phyloP scores from a whole-genome alignment of 2,329 filamentous ascomycete species.

The Colletotrichum cordylinicola region DNA sequence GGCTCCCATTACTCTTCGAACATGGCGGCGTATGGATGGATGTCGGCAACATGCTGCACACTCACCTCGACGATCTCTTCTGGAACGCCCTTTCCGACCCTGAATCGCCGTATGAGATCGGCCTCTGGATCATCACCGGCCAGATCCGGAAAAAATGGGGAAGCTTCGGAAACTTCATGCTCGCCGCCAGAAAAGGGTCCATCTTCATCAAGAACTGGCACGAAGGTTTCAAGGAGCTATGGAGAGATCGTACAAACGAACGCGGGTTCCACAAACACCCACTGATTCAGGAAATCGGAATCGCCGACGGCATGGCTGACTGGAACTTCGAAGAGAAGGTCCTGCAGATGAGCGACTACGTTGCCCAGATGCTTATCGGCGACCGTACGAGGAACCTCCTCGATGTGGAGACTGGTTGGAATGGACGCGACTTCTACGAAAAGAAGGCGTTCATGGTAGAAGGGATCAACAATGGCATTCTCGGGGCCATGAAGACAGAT shows the following conservation, averaged over 20 bases:
- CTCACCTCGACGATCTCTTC: conserved; percentile 35
- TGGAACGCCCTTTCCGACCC: conserved; percentile 34
- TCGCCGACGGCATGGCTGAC: conserved; percentile 33
- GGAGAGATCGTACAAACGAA: conserved; percentile 37
- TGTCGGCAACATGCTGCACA: conserved; percentile 39
- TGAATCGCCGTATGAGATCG: conserved; percentile 30
- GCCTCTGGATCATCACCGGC: conserved; percentile 36
- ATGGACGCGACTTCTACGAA: conserved; percentile 36
- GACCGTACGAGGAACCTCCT: conserved; percentile 38
- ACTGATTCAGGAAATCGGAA: conserved; percentile 34
- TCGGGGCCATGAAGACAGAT: conserved; percentile 34
- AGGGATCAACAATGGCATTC: conserved; percentile 34
- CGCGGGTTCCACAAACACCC: conserved; percentile 37
- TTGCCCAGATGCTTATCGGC: conserved; percentile 40
- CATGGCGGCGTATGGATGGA: conserved; percentile 45
- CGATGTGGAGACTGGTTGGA: conserved; percentile 33
- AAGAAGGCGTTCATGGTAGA: conserved; percentile 36
- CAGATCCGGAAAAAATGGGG: conserved; percentile 37
- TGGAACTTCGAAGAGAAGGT: conserved; percentile 27
- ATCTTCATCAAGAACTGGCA: conserved; percentile 50
- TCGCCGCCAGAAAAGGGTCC: conserved; percentile 45
- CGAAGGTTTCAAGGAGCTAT: conserved; percentile 38
- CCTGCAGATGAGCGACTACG: conserved; percentile 38
- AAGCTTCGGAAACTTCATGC: conserved; percentile 46
- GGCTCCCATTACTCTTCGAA: conserved; percentile 38